phyloP scores from a whole-genome alignment of 2,329 filamentous ascomycete species.

The Cladosporium sphaerospermum region DNA sequence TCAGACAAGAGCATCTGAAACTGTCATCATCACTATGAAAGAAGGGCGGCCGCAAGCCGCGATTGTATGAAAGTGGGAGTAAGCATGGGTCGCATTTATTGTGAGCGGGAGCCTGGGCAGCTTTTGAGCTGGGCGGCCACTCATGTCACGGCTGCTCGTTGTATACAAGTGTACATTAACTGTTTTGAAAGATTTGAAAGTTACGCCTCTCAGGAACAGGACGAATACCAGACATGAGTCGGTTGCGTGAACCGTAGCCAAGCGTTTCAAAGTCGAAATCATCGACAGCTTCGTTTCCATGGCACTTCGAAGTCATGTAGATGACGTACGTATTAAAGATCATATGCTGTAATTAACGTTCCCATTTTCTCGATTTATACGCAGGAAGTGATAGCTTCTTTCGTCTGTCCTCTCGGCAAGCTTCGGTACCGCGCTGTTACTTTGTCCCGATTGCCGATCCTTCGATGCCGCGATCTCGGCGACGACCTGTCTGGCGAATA shows the following conservation, averaged over 20 bases:
- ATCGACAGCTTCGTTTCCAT: too few relatives aligned
- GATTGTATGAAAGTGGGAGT: background rate
- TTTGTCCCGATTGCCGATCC: background rate
- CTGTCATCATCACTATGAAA: background rate
- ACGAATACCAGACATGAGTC: background rate
- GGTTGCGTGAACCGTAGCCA: too few relatives aligned
- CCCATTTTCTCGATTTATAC: too few relatives aligned
- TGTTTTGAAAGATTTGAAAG: constrained; percentile 5
- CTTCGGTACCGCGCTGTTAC: background rate
- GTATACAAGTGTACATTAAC: constrained; percentile 12
- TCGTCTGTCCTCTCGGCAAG: background rate
- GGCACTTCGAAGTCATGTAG: too few relatives aligned
- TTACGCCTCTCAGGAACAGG: background rate
- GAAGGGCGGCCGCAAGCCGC: background rate
- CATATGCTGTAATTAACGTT: too few relatives aligned
- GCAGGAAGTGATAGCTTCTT: too few relatives aligned
- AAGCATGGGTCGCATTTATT: constrained; percentile 9
- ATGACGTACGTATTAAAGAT: too few relatives aligned
- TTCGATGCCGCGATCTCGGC: background rate
- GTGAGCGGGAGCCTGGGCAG: constrained; percentile 6
- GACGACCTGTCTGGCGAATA: background rate
- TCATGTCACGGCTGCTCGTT: constrained; percentile 6
- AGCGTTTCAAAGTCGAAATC: too few relatives aligned
- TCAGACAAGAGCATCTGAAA: background rate
- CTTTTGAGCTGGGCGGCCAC: background rate